Conservation (phyloP, 2,329 filamentous ascomycete genomes). For the Trichophyton schoenleinii region DNA sequence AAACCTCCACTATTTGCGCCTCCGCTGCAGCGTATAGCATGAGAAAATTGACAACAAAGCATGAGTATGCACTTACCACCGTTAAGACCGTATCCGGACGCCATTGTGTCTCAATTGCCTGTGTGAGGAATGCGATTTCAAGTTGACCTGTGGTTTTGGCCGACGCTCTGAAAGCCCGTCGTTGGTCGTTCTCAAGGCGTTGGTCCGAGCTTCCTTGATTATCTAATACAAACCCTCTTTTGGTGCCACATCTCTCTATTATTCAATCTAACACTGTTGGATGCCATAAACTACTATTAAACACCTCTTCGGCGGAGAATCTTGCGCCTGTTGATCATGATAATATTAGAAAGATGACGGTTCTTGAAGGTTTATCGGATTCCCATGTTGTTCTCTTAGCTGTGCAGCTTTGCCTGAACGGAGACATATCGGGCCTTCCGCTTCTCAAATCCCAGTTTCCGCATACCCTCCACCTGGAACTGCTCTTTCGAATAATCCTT, state of each 20-base stretch:
- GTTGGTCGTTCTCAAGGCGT: conserved; percentile 3
- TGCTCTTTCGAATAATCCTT: conserved; percentile 47
- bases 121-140: background rate
- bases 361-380: conserved; percentile 34
- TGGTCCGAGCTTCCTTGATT: conserved; percentile 10
- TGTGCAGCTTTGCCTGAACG: conserved; percentile 42
- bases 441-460: conserved; percentile 39
- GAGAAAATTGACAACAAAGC: background rate
- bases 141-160: conserved; percentile 4
- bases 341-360: conserved; percentile 24
- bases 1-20: conserved; percentile 9
- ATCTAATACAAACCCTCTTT: background rate
- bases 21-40: background rate
- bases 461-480: conserved; percentile 38
- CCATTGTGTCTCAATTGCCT: conserved; percentile 27
- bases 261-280: background rate
- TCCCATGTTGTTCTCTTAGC: conserved; percentile 48
- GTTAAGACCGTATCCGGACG: conserved; percentile 43
- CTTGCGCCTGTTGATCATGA: conserved; percentile 6
- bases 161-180: background rate
- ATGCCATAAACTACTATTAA: background rate
- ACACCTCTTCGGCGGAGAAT: background rate
- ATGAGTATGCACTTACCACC: conserved; percentile 32
- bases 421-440: conserved; percentile 42
- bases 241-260: background rate